Evolutionary conservation across 2,329 filamentous ascomycete species (phyloP), one percentile per base, ranked within the genome.

Genomic region (Chalara sp.): DNA sequence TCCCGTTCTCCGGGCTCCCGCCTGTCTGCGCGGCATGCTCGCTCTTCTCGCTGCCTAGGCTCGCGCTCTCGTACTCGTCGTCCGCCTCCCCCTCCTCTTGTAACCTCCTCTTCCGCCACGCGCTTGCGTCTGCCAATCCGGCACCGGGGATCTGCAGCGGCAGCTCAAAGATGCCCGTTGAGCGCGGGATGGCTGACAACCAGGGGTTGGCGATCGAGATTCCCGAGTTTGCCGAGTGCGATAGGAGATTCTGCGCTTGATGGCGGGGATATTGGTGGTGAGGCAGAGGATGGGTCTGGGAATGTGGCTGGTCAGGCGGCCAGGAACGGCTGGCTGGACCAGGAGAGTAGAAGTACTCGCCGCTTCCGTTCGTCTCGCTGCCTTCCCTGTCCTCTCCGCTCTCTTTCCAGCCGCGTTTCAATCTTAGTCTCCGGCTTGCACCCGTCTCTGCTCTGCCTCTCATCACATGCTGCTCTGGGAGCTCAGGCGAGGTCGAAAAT

Each of bases 181-280:
- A 69, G 21, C 72, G 66, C 5, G 73, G 73, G 32, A 75, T 68
- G 10, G 72, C 72, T 53, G 70, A 75, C 6, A 75, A 65, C 59
- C 69, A 68, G 5, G 72, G 72, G 50, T 69, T 72, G 4, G 46
- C 45, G 13, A 61, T 50, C 32, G 58, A 56, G 33, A 63, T 59
- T 1, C 52, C 56, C 0, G 58, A 57, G 48, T 61, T 62, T 29
- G 49, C 41, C 29, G 11, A 49, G 43, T 60, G 58, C 2, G 58
- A 54, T 31, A 52, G 31, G 29, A 53, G 52, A 45, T 70, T 70
- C 1, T 61, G 59, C 5, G 61, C 49, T 6, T 60, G 62, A 65
- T 21, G 21, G 21, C 21, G 21, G 21, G 21, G 21, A 21, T 21
- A 21, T 21, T 21, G 21, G 3, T 21, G 21, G 3, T 21, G 21